Conservation (phyloP, 768 basidiomycete species). For the Cyclocybe aegerita region DNA sequence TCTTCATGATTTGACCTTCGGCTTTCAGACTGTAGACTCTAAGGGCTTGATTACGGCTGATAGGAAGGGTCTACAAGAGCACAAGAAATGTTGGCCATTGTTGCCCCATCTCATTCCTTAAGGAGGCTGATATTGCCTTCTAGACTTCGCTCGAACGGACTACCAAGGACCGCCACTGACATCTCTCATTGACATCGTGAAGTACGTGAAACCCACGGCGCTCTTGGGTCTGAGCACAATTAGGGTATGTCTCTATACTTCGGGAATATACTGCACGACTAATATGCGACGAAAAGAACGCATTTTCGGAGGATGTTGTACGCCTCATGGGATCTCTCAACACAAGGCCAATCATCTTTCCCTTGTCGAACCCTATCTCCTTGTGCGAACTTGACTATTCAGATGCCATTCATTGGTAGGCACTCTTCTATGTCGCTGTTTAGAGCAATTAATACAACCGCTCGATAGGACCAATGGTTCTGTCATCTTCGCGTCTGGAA, state of each 20-base stretch:
- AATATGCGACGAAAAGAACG: constrained; percentile 32
- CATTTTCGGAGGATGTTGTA: constrained; percentile 66
- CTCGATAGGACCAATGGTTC: constrained; percentile 57
- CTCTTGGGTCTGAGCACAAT: constrained; percentile 73
- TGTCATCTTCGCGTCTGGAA: constrained; percentile 73
- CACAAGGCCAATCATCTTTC: constrained; percentile 76
- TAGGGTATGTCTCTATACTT: constrained; percentile 25
- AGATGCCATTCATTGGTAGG: constrained; percentile 59
- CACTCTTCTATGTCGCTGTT: background rate
- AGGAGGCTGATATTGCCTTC: constrained; percentile 26
- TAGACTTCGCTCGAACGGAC: constrained; percentile 73
- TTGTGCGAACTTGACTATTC: constrained; percentile 60
- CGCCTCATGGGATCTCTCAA: constrained; percentile 64
- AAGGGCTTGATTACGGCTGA: constrained; percentile 74
- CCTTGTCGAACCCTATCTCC: constrained; percentile 72
- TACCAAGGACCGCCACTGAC: constrained; percentile 63
- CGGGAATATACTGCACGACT: background rate
- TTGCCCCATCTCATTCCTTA: background rate
- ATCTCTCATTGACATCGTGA: constrained; percentile 64
- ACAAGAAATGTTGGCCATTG: constrained; percentile 61
- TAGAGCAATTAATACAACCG: background rate
- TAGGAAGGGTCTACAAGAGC: constrained; percentile 65
- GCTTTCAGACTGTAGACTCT: constrained; percentile 65
- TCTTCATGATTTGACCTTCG: constrained; percentile 9
- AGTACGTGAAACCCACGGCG: constrained; percentile 74